Base-by-base conservation (phyloP, 352 stramenopile species). In the Pythium brassicae region DNA sequence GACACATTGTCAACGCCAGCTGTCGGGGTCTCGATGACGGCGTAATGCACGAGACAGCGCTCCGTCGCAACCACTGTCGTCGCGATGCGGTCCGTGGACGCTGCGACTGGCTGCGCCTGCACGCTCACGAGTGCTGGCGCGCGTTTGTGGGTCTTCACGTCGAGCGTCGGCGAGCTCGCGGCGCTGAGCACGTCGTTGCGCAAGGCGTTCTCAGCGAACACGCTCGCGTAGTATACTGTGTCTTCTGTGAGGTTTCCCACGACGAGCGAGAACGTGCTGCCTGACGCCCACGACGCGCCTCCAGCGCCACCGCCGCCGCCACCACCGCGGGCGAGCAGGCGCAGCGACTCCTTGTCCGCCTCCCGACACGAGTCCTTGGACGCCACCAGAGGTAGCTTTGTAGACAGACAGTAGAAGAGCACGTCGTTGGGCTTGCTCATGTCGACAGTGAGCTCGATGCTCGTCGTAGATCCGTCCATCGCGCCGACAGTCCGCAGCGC, bases 401-500 rank as follows among this genome's bases (percentile, higher is more conserved):
- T 3, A 23, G 34, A 20, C 40, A 91, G 14, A 39, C 72, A 84
- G 20, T 71, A 68, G 35, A 72, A 74, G 10, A 94, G 57, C 9
- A 86, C 46, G 45, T 94, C 75, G n/a, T 54, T 43, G 2, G 71
- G 66, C 48, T 91, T 87, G 2, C 66, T 70, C 78, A 87, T 87
- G n/a, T 59, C 62, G 8, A 85, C 51, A 6, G 66, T 45, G 1
- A 89, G 46, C 29, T 80, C 44, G 10, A 91, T 52, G 29, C 65
- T 69, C 12, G 72, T 66, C 0, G 62, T 66, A 23, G 68, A 81
- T 5, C 79, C 78, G 34, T 55, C 39, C 14, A 73, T 58, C 2
- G 83, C 75, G 8, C 44, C 58, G 0, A 54, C 61, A 2, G 58
- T 58, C 14, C 54, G 27, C 0, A 90, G n/a, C 17, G 53, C 51